Percentiles rank a stretch among this genome's conserved stretches.
Evolutionary conservation across 2,329 filamentous ascomycete genomes (phyloP).

Genomic region (Colletotrichum siamense): DNA sequence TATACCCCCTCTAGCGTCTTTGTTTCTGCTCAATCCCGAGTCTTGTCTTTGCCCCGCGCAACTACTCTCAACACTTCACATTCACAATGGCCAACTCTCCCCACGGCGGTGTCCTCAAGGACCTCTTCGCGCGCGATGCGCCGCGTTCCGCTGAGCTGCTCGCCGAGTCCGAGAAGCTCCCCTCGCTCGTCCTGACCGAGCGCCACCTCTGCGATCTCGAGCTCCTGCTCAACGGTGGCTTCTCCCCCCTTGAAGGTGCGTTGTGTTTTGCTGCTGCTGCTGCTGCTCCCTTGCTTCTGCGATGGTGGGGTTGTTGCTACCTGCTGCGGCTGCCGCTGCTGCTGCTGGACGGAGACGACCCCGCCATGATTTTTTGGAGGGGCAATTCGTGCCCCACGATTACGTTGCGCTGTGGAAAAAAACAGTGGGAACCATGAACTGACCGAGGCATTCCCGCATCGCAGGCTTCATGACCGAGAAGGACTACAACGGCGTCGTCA

Average conservation of each 20-base stretch:
- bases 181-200: slow-evolving; percentile 85
- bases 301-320: slow-evolving; percentile 19
- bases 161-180: slow-evolving; percentile 84
- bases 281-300: neutral
- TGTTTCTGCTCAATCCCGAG: neutral
- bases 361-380: slow-evolving; percentile 16
- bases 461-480: slow-evolving; percentile 95
- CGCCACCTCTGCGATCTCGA: slow-evolving; percentile 98
- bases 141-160: slow-evolving; percentile 80
- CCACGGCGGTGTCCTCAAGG: slow-evolving; percentile 95
- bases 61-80: neutral
- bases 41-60: neutral
- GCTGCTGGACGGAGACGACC: slow-evolving; percentile 12
- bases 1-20: neutral
- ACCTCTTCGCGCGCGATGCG: slow-evolving; percentile 92
- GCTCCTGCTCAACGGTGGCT: slow-evolving; percentile 95
- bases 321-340: neutral
- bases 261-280: slow-evolving; percentile 25
- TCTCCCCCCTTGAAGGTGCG: slow-evolving; percentile 94
- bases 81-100: slow-evolving; percentile 71
- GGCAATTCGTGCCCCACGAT: slow-evolving; percentile 7
- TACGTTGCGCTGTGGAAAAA: neutral
- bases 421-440: neutral
- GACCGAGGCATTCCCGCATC: slow-evolving; percentile 8
- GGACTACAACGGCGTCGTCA: slow-evolving; percentile 93